phyloP scores from a whole-genome alignment of 768 basidiomycete genomes.

The Suillus americanus region DNA sequence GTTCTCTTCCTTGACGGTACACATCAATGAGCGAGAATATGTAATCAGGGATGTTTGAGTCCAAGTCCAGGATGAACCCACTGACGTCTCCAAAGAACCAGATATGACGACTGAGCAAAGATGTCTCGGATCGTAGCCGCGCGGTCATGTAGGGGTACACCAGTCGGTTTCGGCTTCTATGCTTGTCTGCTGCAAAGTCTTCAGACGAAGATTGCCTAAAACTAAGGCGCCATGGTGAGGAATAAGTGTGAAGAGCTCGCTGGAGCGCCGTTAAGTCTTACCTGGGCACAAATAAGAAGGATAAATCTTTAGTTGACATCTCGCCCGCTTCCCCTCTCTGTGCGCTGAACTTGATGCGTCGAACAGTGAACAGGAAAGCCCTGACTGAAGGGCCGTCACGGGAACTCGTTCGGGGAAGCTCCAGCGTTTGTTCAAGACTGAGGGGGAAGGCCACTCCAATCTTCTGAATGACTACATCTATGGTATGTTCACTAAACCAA shows the following conservation, averaged over 20 bases:
- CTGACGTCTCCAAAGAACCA: constrained; percentile 71
- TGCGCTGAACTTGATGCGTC: constrained; percentile 68
- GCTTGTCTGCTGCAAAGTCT: constrained; percentile 72
- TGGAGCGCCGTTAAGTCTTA: constrained; percentile 33
- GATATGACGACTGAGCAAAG: constrained; percentile 49
- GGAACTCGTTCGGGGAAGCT: constrained; percentile 40
- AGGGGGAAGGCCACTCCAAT: constrained; percentile 93
- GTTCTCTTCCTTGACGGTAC: constrained; percentile 77
- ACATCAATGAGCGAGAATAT: constrained; percentile 84
- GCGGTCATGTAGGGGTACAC: constrained; percentile 82
- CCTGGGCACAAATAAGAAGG: constrained; percentile 84
- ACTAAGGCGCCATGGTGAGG: constrained; percentile 33
- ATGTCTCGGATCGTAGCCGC: constrained; percentile 58
- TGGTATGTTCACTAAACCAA: constrained; percentile 56
- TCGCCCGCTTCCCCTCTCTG: constrained; percentile 78
- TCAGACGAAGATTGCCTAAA: constrained; percentile 73
- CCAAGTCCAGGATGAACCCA: constrained; percentile 84
- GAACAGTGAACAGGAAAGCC: constrained; percentile 86
- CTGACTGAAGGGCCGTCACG: constrained; percentile 50
- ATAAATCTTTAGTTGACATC: constrained; percentile 68
- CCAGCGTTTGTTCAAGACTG: constrained; percentile 57
- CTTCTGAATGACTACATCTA: constrained; percentile 57
- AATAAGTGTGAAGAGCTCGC: neutral
- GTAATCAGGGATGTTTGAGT: constrained; percentile 75
- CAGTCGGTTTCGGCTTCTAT: constrained; percentile 69